These are phyloP conservation scores for Talaromyces funiculosus DNA, from an alignment of 2,329 filamentous ascomycete species.

Conservation along the genomic window DNA sequence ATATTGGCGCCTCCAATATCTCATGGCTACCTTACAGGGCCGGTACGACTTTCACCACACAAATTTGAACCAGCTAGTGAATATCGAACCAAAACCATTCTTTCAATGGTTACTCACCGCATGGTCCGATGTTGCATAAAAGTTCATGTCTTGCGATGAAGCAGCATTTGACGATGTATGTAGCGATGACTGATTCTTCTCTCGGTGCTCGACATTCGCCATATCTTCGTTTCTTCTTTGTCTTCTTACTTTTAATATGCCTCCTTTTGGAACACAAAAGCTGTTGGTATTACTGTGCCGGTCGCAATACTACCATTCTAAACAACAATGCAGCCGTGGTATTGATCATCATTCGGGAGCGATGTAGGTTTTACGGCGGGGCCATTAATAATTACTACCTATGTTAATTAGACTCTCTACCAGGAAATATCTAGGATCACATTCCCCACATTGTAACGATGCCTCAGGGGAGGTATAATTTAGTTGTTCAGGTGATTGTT, in stretches of 20 bases:
- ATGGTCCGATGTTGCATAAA: conserved; percentile 31
- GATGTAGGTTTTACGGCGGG: not conserved
- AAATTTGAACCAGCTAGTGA: conserved; percentile 54
- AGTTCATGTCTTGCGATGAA: not conserved
- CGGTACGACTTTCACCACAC: conserved; percentile 59
- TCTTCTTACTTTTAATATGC: not conserved
- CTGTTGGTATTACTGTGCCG: not conserved
- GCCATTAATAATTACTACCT: not conserved
- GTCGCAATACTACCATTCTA: not conserved
- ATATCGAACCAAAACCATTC: conserved; percentile 48
- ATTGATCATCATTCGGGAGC: not conserved
- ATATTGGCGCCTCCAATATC: conserved; percentile 48
- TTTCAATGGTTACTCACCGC: conserved; percentile 50
- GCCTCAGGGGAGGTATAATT: no score
- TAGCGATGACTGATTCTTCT: not conserved
- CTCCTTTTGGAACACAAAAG: not conserved
- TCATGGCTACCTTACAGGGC: conserved; percentile 63
- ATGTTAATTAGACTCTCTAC: not conserved
- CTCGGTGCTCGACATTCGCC: not conserved
- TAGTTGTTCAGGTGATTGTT: not conserved
- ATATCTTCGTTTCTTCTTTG: not conserved
- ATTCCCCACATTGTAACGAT: no score
- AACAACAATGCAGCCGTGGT: not conserved
- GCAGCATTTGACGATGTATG: not conserved
- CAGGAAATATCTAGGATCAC: no score